Evolutionary conservation across 176 grass and related monocot species (phyloP), one percentile per base, ranked within the genome.

Genomic region (Hordeum marinum): DNA sequence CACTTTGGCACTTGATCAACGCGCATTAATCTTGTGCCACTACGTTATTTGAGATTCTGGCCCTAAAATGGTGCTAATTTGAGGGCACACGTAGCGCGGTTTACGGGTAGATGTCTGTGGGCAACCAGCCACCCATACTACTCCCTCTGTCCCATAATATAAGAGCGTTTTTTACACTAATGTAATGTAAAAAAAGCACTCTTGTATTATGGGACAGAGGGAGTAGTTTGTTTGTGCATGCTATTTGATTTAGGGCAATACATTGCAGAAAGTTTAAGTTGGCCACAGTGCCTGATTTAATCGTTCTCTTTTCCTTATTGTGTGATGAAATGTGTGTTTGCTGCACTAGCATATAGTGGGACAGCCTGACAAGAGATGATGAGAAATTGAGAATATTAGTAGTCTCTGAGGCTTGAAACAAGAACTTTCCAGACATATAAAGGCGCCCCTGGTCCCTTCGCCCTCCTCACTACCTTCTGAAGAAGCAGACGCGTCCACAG

Each of bases 341-440:
- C 8, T 32, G 2, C 25, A 25, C 20, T 36, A 31, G 40, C 12
- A 83, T 75, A 4, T 75, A 76, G 67, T 80, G 59, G 57, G 79
- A 79, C 67, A 80, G 68, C 26, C 42, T 41, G 66, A 87, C 37
- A 87, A 58, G 43, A 78, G 59, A 90, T 31, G 46, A 34, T 39
- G 59, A 31, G 29, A 29, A 29, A 29, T 29, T 29, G 29, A 29
- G 23, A 77, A 60, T 74, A 67, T 20, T 69, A 3, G 15, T 8
- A 35, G 24, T 58, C 25, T 20, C 68, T 7, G 37, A 26, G 3
- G 34, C 48, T 61, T 9, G 29, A 84, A 69, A 68, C 66, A 66
- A 69, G 46, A 87, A 80, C 20, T 84, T 70, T 55, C 36, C 48
- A 61, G 68, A 61, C 32, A 31, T 90, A 90, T 84, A 91, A 87